Evolutionary conservation across 805 yeast species (phyloP), one percentile per base, ranked within the genome.

Genomic region (Yamadazyma nakazawae): DNA sequence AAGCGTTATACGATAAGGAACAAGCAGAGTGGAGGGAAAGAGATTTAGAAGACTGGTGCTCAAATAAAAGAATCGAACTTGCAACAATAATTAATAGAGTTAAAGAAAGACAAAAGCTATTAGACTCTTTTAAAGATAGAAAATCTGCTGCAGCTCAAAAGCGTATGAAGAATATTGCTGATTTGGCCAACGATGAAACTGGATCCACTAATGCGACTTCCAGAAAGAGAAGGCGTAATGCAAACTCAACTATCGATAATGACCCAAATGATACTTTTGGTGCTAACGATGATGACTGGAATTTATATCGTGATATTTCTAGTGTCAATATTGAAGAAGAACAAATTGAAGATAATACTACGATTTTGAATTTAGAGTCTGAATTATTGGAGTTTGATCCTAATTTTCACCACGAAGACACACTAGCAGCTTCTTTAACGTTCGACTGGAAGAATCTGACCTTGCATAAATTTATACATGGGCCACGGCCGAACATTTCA

Each of bases 211-310:
- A 77, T 42, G 71, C 81, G 26, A 76, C 75, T 34, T 60, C 68
- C 10, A 73, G 85, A 57, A 68, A 67, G 49, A 68, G 75, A 48
- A 60, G 72, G 43, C 61, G 75, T 35, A 64, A 65, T 45, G 78
- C 74, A 6, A 80, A 77, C 54, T 80, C 83, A 0, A 81, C 90
- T 1, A 84, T 87, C 30, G 96, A 88, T 58, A 88, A 88, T 54
- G 97, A 89, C 62, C 96, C 95, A 13, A 88, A 82, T 57, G 98
- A 92, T 65, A 88, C 91, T 0, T 91, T 92, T 66, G 98, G 97
- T 47, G 91, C 96, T 2, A 83, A 89, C 58, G 98, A 92, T 61
- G 96, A 87, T 46, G 99, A 94, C 64, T 92, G 97, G 97, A 81
- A 85, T 18, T 83, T 89, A 14, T 92, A 92, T 62, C 78, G 94